Base-by-base conservation (phyloP, 2,329 filamentous ascomycete species). In the Neofusicoccum kwambonambiense region DNA sequence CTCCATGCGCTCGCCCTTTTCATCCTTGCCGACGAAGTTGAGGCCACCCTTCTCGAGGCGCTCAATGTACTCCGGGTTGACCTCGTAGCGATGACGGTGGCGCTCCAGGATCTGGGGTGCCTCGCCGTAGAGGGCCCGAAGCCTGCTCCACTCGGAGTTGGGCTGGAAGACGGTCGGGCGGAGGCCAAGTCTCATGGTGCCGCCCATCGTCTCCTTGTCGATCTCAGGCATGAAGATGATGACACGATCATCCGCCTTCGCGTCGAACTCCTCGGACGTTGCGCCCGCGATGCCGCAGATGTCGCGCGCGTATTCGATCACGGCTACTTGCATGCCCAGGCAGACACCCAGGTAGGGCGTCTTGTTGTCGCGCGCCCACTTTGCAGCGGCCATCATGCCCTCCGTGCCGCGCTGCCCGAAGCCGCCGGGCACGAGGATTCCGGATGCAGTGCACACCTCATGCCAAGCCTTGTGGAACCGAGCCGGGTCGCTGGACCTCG, bases 211-310 rank as follows among this genome's bases (percentile, higher is more conserved):
- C n/a, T 83, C 84, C 74, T 88, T 87, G 78, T 90, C 86, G 70
- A 90, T 86, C 76, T 97, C 94, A 1, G 94, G 94, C 95, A 98
- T 99, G 80, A 90, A 94, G 70, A 98, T 86, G 69, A 99, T 87
- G 34, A 91, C 86, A 31, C 86, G 87, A 73, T 93, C 83, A 54
- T 87, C 80, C n/a, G 88, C 85, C 3, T 81, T 73, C 82, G 27
- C 83, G 75, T 86, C 77, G 68, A 89, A 83, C 69, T 89, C 87
- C 63, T 81, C 82, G 5, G 82, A 86, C 4, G 81, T 82, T 0
- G 86, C 86, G 49, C 81, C 78, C 3, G 79, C 76, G 67, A 93
- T 83, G 34, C 86, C 86, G 78, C 88, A 90, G 1, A 94, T 81
- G 69, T 92, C 88, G 47, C 93, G 88, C 1, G 93, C 92, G 70